Evolutionary conservation across 108 stramenopile species (phyloP), one percentile per base, ranked within the genome.

Genomic region (Fragilaria crotonensis): DNA sequence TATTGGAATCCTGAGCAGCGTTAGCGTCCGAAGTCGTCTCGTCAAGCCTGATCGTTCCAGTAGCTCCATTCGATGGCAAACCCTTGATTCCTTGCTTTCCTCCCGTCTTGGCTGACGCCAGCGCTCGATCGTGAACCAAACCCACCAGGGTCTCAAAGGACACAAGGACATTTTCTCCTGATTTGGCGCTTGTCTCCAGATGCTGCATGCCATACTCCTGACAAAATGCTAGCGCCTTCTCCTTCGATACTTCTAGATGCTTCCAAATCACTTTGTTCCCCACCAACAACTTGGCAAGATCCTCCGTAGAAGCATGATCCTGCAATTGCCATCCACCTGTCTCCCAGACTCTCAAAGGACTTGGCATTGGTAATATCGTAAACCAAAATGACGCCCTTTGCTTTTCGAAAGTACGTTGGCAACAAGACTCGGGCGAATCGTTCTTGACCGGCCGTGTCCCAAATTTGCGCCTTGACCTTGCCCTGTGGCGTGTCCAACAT

Each of bases 361-460:
- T 87, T 91, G 33, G 76, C 72, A 52, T 85, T 87, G 57, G 93
- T 87, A 57, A 90, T 82, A 60, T 94, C 93, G 48, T 87, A 94
- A 3, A 94, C 93, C 52, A 94, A 65, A 57, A 94, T 87, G 54
- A 90, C 89, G 7, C 93, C 93, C 73, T 89, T 90, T 30, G 93
- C 93, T 72, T 89, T 94, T 5, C 89, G 89, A 54, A 94, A 94
- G 58, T 94, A 94, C 14, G 93, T 89, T 0, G 93, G 93, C 17
- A 94, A 63, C 21, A 94, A 60, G 41, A 94, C 93, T 7, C 89
- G 79, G 1, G 93, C 89, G 51, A 94, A 94, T 30, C 93, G 81
- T 66, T 94, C 93, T 67, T 94, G 93, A 4, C 93, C 93, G 26
- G 93, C 93, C 17, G 93, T 94, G 60, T 94, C 93, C 93, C 93